Base-by-base conservation (phyloP, 106 monocot species). In the Allium fistulosum region DNA sequence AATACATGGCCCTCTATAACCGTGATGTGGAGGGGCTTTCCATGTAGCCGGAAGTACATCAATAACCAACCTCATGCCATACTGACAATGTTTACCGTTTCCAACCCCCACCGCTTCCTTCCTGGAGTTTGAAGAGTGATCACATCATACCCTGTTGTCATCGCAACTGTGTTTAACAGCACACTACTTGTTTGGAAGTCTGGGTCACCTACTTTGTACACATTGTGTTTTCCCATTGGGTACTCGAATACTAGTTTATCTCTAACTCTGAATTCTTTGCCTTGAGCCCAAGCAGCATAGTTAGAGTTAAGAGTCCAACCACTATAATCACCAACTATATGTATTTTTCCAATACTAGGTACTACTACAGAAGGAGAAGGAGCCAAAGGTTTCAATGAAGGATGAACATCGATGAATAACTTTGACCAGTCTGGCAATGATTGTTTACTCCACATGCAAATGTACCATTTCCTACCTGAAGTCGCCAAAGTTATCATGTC, bases 391-490 rank as follows among this genome's bases (percentile, higher is more conserved):
- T 11, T 16, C 56, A 4, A 46, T 37, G 46, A 46, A 48, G 46
- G 26, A 6, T 17, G 0, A 51, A 67, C 67, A 17, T 67, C 26
- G 26, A 57, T 57, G 55, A 37, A 9, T 10, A 69, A 8, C 55
- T 69, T 57, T 26, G n/a, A 7, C 69, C 69, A 8, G 56, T 17
- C 57, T 56, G 8, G 26, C 69, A 56, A 28, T 69, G 69, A 26
- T 28, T 28, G 10, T 10, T 57, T 37, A 27, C 27, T n/a, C 69
- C 69, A 14, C 69, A 69, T n/a, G 28, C 28, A 28, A 2, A 69
- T 26, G 69, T 69, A 69, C 69, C 69, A 69, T 16, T 56, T 69
- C 50, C 55, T 69, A 14, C 69, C 69, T 9, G 72, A 22, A 26
- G 28, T 45, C 7, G 27, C 6, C 3, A 72, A 53, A 15, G 3